Evolutionary conservation across 2,329 filamentous ascomycete species (phyloP).

Genomic region (Colletotrichum tofieldiae): DNA sequence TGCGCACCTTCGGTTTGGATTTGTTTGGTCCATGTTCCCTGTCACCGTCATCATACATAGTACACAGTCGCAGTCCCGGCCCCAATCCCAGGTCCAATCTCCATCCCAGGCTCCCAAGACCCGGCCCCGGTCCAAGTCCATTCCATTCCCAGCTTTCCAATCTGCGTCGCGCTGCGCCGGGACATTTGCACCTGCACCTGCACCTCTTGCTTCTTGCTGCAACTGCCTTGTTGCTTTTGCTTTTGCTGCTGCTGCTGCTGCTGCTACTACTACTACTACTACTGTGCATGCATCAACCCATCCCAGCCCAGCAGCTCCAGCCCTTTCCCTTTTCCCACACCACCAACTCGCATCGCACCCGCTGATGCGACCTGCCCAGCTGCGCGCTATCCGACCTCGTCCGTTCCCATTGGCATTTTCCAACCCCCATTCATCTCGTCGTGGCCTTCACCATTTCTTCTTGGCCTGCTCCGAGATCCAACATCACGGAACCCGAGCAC

Average conservation of each 20-base stretch:
- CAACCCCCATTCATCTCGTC: not conserved
- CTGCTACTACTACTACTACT: no score
- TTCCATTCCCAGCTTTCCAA: constrained; percentile 22
- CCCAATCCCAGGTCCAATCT: constrained; percentile 16
- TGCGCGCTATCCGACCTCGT: constrained; percentile 35
- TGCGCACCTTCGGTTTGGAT: constrained; percentile 13
- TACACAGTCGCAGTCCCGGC: not conserved
- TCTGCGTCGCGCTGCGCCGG: constrained; percentile 35
- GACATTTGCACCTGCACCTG: constrained; percentile 30
- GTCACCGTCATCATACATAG: constrained; percentile 23
- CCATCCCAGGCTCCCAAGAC: constrained; percentile 1
- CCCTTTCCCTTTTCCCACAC: constrained; percentile 15
- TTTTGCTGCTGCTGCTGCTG: not conserved
- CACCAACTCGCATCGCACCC: constrained; percentile 29
- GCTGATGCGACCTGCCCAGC: constrained; percentile 29
- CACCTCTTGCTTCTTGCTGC: constrained; percentile 6
- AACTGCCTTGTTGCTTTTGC: not conserved
- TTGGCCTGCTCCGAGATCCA: not conserved
- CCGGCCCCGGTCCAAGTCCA: constrained; percentile 19
- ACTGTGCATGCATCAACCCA: constrained; percentile 33
- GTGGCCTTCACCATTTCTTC: not conserved
- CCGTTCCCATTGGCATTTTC: not conserved
- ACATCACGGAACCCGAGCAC: not conserved
- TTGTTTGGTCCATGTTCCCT: constrained; percentile 22
- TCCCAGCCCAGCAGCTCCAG: constrained; percentile 23